Conservation (phyloP, 2,329 filamentous ascomycete species). For the Parastagonospora avenae region DNA sequence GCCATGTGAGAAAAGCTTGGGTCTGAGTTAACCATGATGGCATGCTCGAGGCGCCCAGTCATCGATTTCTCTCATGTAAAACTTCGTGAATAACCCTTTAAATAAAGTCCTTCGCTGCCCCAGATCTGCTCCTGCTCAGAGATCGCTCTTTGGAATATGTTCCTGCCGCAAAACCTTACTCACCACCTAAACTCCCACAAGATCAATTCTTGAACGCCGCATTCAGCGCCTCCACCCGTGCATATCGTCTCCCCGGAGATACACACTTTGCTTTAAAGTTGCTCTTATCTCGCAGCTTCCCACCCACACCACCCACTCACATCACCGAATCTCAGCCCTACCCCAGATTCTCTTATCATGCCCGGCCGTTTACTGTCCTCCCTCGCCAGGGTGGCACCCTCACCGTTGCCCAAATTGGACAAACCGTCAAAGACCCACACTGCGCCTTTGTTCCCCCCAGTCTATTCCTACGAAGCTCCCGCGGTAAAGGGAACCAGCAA, state of each 20-base stretch:
- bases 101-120: constrained; percentile 28
- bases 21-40: constrained; percentile 31
- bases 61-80: constrained; percentile 42
- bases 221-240: constrained; percentile 16
- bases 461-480: constrained; percentile 43
- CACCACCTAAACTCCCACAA: constrained; percentile 44
- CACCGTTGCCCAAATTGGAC: constrained; percentile 38
- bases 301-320: constrained; percentile 14
- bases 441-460: constrained; percentile 38
- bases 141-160: constrained; percentile 32
- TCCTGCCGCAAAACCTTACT: constrained; percentile 33
- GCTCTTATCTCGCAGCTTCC: constrained; percentile 19
- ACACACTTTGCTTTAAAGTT: constrained; percentile 22
- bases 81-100: constrained; percentile 17
- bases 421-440: constrained; percentile 20
- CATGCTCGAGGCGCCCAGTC: constrained; percentile 35
- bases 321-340: constrained; percentile 25
- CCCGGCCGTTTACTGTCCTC: constrained; percentile 43
- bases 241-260: constrained; percentile 21
- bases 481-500: constrained; percentile 29
- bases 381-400: constrained; percentile 39
- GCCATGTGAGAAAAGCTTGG: constrained; percentile 30
- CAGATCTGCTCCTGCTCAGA: constrained; percentile 2
- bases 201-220: constrained; percentile 34
- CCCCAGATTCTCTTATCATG: constrained; percentile 42